Base-by-base conservation (phyloP, 495 filamentous ascomycete species). In the Penicillium dipodomyicola region DNA sequence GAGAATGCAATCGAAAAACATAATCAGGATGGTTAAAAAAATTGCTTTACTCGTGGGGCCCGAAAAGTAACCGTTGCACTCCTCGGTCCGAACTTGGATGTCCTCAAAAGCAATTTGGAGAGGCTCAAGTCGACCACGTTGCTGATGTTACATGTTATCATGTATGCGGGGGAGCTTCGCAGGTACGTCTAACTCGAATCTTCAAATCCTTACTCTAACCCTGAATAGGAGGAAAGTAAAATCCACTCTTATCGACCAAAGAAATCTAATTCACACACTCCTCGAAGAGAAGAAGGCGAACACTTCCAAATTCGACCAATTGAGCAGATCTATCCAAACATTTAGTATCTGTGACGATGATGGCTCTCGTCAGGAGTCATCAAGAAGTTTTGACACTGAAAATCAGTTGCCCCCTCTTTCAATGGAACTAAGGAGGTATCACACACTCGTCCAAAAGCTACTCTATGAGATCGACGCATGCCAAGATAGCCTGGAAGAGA, bases 111-210 rank as follows among this genome's bases (percentile, higher is more conserved):
- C 22, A 68, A 70, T 54, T 48, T 74, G 25, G 71, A 74, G 9
- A 62, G 63, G 12, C 49, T 74, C 51, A 74, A 72, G 39, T 57
- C 49, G 3, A 72, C 66, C 17, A 54, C 70, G 40, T 32, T 62
- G 29, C 48, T 74, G 27, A 67, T 72, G 63, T 37, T 72, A 12
- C 65, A 68, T 56, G 70, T 71, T 0, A 63, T 72, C 25, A 64
- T 60, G 22, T 70, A 68, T 33, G 67, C 67, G 7, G 49, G 62
- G 39, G 58, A 68, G 30, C 25, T 62, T 30, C 50, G 56, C 30
- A 55, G 47, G 54, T 53, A 52, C 39, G 58, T 27, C 9, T 48
- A 17, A 9, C 2, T 23, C n/a, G 2, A 44, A 17, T 11, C 6
- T 19, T 40, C n/a, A 17, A 40, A 6, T 40, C 15, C 14, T n/a